Conservation (phyloP, 352 stramenopile species). For the Pythium utonaiense region DNA sequence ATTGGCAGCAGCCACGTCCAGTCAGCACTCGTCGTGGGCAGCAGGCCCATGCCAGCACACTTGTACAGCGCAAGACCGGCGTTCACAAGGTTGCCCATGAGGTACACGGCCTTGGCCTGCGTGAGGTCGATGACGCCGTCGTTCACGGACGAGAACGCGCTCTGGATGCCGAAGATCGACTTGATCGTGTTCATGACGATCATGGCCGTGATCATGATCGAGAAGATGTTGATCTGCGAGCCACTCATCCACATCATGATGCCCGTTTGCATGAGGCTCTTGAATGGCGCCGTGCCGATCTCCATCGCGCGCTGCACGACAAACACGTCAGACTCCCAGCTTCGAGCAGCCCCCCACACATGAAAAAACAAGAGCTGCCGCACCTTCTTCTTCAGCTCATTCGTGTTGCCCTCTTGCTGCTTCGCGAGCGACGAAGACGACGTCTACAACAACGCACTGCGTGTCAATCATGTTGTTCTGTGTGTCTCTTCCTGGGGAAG, state of each 20-base stretch:
- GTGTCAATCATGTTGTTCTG: neutral
- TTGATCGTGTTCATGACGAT: slow-evolving; percentile 92
- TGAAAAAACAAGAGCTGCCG: neutral
- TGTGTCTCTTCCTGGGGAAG: neutral
- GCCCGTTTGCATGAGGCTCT: slow-evolving; percentile 90
- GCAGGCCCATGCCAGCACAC: slow-evolving; percentile 88
- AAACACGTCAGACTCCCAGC: slow-evolving; percentile 2
- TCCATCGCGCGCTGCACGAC: slow-evolving; percentile 85
- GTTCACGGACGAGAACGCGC: slow-evolving; percentile 74
- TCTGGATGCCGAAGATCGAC: slow-evolving; percentile 82
- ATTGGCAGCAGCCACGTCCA: slow-evolving; percentile 90
- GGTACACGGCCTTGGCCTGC: slow-evolving; percentile 88
- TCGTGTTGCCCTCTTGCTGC: slow-evolving; percentile 55
- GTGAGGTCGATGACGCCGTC: slow-evolving; percentile 77
- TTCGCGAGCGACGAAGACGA: slow-evolving; percentile 54
- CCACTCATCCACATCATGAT: slow-evolving; percentile 97
- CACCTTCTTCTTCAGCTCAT: slow-evolving; percentile 88
- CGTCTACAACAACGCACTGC: slow-evolving; percentile 25
- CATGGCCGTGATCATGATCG: slow-evolving; percentile 93
- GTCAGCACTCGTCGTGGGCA: slow-evolving; percentile 90
- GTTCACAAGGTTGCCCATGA: slow-evolving; percentile 84
- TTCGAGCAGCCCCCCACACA: neutral
- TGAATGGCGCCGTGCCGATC: slow-evolving; percentile 87
- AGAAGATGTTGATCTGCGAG: slow-evolving; percentile 94
- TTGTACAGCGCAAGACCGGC: slow-evolving; percentile 91